Conservation (phyloP, 495 filamentous ascomycete genomes). For the Cenococcum geophilum region DNA sequence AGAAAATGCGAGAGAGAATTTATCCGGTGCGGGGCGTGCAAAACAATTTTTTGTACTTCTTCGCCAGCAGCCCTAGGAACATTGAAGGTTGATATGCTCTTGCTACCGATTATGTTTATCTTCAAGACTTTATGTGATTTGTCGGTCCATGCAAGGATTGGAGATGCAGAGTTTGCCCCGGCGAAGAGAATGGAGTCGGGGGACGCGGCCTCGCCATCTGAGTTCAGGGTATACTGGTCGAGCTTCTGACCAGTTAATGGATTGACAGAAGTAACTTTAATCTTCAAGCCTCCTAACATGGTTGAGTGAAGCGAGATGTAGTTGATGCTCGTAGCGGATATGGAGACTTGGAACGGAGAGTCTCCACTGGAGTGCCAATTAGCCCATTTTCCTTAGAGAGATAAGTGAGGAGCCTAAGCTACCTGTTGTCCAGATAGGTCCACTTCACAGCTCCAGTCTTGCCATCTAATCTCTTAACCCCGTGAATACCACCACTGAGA, state of each 20-base stretch:
- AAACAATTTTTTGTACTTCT: conserved; percentile 57
- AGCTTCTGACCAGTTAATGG: conserved; percentile 59
- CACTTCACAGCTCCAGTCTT: conserved; percentile 69
- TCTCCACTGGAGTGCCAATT: conserved; percentile 48
- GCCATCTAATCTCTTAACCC: conserved; percentile 64
- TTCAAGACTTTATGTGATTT: conserved; percentile 59
- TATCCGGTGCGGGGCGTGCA: conserved; percentile 66
- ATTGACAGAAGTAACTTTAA: conserved; percentile 69
- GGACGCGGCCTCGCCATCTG: conserved; percentile 64
- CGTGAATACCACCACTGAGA: conserved; percentile 49
- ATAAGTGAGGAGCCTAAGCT: conserved; percentile 1
- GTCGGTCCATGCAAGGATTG: conserved; percentile 79
- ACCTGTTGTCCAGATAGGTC: conserved; percentile 64
- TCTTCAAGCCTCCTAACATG: conserved; percentile 55
- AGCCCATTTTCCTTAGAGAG: conserved; percentile 20
- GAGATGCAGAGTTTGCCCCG: conserved; percentile 74
- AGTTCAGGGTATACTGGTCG: conserved; percentile 59
- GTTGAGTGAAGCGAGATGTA: conserved; percentile 69
- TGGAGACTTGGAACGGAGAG: conserved; percentile 70
- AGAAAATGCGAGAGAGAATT: conserved; percentile 73
- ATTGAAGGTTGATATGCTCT: conserved; percentile 48
- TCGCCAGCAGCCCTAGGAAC: conserved; percentile 50
- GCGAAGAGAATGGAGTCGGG: conserved; percentile 69
- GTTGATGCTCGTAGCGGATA: conserved; percentile 65
- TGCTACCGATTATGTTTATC: conserved; percentile 74